Percentiles rank a stretch among this genome's conserved stretches.
phyloP scores from a whole-genome alignment of 345 rosid genomes.

The Raphanus sativus region DNA sequence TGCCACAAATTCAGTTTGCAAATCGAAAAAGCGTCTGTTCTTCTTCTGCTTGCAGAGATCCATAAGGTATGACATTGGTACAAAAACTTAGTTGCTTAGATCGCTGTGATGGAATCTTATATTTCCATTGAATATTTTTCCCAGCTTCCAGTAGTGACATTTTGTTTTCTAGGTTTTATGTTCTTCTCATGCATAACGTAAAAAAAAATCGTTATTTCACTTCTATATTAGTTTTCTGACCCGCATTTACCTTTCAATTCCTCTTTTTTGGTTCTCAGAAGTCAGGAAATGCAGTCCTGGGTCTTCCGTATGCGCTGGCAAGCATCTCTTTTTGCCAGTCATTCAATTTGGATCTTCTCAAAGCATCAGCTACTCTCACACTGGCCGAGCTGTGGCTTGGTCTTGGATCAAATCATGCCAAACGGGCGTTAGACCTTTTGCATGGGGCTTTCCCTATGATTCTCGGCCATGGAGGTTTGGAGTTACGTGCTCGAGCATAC shows the following conservation, averaged over 20 bases:
- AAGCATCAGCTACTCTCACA: slow-evolving; percentile 88
- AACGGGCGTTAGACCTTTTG: slow-evolving; percentile 67
- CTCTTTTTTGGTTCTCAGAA: slow-evolving; percentile 48
- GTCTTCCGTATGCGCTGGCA: slow-evolving; percentile 92
- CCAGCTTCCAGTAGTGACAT: not conserved
- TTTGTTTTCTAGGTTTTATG: not conserved
- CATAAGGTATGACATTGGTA: slow-evolving; percentile 65
- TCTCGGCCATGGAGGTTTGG: slow-evolving; percentile 96
- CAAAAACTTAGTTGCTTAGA: not conserved
- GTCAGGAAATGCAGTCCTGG: slow-evolving; percentile 93
- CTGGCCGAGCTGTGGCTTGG: slow-evolving; percentile 93
- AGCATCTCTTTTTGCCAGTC: slow-evolving; percentile 94
- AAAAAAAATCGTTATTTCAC: not conserved
- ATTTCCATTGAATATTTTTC: not conserved
- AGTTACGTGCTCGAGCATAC: slow-evolving; percentile 85
- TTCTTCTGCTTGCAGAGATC: slow-evolving; percentile 93
- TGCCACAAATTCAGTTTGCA: slow-evolving; percentile 91
- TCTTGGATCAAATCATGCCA: slow-evolving; percentile 79
- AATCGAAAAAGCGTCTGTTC: slow-evolving; percentile 84
- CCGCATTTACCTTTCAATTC: not conserved
- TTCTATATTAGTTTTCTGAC: not conserved
- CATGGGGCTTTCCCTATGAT: slow-evolving; percentile 82
- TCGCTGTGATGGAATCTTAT: slow-evolving; percentile 12
- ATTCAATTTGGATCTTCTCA: slow-evolving; percentile 93
- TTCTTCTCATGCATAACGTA: not conserved